Evolutionary conservation across 768 basidiomycete genomes (phyloP), one percentile per base, ranked within the genome.

Genomic region (Pleurotus eryngii): DNA sequence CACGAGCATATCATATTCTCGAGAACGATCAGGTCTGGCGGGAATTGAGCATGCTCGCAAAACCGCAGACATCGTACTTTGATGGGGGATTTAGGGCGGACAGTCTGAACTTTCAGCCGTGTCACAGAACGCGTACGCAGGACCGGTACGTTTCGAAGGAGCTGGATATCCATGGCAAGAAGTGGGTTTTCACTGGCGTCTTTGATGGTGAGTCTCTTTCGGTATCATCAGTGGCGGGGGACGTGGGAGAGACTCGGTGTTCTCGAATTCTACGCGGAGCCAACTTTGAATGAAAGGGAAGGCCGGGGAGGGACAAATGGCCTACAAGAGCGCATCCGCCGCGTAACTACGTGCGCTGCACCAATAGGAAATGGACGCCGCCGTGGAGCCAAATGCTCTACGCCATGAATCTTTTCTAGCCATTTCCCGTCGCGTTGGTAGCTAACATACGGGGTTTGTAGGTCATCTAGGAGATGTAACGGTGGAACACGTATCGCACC

Each of bases 401-500:
- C 3, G 30, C 7, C 30, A 35, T 35, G 8, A 35, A 30, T 45
- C 56, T 59, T 22, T 59, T 51, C 48, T 30, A 46, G 43, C 11
- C 26, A 30, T 26, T 35, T 26, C 20, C 46, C 46, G 22, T 18
- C 27, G 20, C 20, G 46, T 6, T 18, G 14, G 27, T 26, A 22
- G 26, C 60, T 59, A 39, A 43, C 50, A 38, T 50, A 35, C 55
- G 2, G 11, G 30, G 8, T 35, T 59, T 45, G 0, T 62, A 86
- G 86, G 86, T 48, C 86, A 88, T 67, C 76, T 86, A 20, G 86
- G 86, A 27, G 85, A 86, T 66, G 81, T 82, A 58, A 87, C 85
- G 0, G 86, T 86, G 14, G 84, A 83, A 60, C 85, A 87, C 61
- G 85, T 86, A 53, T 81, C 84, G 55, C 76, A 82, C 61, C 84